These are phyloP conservation scores for Podaxis sp. DNA, from an alignment of 768 basidiomycete species.

Conservation along the genomic window DNA sequence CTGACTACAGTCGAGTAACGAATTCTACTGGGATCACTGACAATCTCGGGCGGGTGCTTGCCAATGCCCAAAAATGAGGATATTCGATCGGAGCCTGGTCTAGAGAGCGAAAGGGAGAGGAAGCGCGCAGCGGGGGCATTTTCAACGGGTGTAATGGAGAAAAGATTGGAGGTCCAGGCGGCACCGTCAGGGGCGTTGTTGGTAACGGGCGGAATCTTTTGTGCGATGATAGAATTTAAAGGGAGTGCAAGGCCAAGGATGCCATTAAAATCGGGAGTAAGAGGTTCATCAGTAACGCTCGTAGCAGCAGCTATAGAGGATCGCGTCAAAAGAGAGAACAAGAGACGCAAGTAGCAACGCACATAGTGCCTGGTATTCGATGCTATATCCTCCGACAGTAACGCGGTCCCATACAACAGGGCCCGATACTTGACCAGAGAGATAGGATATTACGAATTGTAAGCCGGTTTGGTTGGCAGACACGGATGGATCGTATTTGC, in stretches of 20 bases:
- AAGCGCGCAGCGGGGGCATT: constrained; percentile 58
- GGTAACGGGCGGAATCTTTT: constrained; percentile 41
- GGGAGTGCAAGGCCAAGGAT: constrained; percentile 77
- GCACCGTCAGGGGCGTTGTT: constrained; percentile 60
- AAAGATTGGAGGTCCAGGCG: constrained; percentile 63
- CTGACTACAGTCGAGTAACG: constrained; percentile 44
- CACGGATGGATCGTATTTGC: constrained; percentile 49
- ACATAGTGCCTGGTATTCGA: constrained; percentile 72
- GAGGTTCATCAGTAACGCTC: constrained; percentile 49
- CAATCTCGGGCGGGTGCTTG: constrained; percentile 50
- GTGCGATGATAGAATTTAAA: constrained; percentile 61
- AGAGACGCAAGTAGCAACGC: constrained; percentile 13
- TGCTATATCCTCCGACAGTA: constrained; percentile 56
- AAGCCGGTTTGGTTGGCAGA: constrained; percentile 38
- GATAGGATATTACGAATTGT: constrained; percentile 51
- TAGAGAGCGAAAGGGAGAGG: constrained; percentile 60
- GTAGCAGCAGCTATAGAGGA: constrained; percentile 50
- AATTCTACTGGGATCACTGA: constrained; percentile 48
- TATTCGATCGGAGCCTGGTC: constrained; percentile 56
- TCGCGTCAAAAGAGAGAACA: neutral
- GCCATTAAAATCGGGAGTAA: constrained; percentile 54
- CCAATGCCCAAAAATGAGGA: constrained; percentile 69
- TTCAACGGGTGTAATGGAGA: constrained; percentile 54
- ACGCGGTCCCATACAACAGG: constrained; percentile 70
- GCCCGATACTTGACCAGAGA: constrained; percentile 54